A percentile compares a stretch with the other conserved stretches of the same genome.
Evolutionary conservation across 257 asterid genomes (phyloP).

Genomic region (Salvia miltiorrhiza): DNA sequence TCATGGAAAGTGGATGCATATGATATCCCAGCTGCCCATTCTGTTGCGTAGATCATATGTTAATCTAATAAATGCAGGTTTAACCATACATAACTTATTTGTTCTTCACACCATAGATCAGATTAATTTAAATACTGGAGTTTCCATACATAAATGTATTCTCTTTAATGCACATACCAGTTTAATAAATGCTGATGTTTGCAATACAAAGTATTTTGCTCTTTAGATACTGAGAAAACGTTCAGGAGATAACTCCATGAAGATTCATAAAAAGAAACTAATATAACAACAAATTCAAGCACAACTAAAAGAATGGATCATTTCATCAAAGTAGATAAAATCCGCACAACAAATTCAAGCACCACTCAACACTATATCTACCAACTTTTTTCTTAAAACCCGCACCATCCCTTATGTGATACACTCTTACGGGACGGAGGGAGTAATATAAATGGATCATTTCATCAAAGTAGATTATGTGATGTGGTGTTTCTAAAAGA

Average conservation of each 20-base stretch:
- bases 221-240: neutral
- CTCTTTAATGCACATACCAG: constrained; percentile 11
- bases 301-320: no score
- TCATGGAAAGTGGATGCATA: constrained; percentile 36
- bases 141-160: neutral
- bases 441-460: no score
- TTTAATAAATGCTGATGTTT: neutral
- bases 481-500: neutral
- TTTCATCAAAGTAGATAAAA: no score
- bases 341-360: no score
- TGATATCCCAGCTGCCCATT: constrained; percentile 23
- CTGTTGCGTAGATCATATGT: constrained; percentile 24
- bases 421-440: no score
- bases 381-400: no score
- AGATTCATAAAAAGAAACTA: neutral
- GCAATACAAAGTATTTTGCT: neutral
- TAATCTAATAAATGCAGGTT: constrained; percentile 13
- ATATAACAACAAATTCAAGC: neutral
- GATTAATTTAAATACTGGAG: neutral
- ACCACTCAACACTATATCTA: no score
- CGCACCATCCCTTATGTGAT: no score
- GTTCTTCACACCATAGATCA: constrained; percentile 10
- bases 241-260: neutral
- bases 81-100: neutral
- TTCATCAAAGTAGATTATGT: neutral